Evolutionary conservation across 345 rosid genomes (phyloP), one percentile per base, ranked within the genome.

Genomic region (rapeseed (Brassica napus)): DNA sequence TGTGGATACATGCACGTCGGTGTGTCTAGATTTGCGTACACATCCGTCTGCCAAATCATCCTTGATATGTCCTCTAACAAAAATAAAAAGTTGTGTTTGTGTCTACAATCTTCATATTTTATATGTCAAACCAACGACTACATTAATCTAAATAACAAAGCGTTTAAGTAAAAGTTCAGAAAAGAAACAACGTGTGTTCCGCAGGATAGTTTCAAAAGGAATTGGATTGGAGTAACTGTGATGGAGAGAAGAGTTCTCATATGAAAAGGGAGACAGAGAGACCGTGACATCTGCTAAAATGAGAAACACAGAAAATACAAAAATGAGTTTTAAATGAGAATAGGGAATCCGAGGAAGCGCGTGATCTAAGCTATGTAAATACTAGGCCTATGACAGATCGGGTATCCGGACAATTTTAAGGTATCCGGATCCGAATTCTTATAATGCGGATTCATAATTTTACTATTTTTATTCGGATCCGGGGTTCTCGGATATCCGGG

Each of bases 301-400:
- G 44, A 72, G 28, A 71, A 10, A 71, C 1, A 82, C 47, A 80
- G 63, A 82, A 79, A 73, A 64, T 79, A 26, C 54, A 47, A 47
- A 47, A 14, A 47, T 47, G 7, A 47, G 55, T 47, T 47, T 12
- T 47, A 4, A 72, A 66, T 72, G 76, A 79, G 55, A 76, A 69
- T 72, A 83, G 73, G 44, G 91, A 84, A 90, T 88, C 91, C 91
- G 89, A 88, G 88, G 91, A 85, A 87, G 72, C 88, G 79, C 86
- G 79, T 87, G 89, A 86, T 86, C 74, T 83, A 71, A 83, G 88
- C 79, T 72, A 77, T 70, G 15, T 18, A 7, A 23, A 23, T 23
- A 21, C 23, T 21, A 71, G 18, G 18, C 18, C 18, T 18, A 18
- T 0, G 18, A 18, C 18, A 18, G 18, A 18, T 18, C 18, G 18